These are phyloP conservation scores for Fusarium cyanostomum DNA, from an alignment of 2,329 filamentous ascomycete species.

Conservation along the genomic window DNA sequence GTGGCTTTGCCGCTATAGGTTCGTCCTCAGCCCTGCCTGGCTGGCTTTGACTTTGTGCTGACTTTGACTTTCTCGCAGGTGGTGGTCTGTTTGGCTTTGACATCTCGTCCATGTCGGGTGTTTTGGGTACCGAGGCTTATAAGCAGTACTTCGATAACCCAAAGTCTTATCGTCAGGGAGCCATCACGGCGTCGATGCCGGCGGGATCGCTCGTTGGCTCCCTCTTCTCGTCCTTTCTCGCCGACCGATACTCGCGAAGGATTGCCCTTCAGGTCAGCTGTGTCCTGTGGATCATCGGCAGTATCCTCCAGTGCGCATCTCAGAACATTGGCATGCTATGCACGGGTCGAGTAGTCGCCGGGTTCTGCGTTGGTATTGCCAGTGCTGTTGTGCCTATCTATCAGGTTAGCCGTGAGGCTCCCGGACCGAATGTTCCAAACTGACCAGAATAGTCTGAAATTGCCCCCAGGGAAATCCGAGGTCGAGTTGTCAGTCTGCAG, in stretches of 20 bases:
- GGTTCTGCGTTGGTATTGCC: slow-evolving; percentile 77
- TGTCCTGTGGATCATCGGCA: slow-evolving; percentile 61
- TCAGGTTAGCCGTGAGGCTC: slow-evolving; percentile 50
- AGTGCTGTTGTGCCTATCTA: slow-evolving; percentile 77
- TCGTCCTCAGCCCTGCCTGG: slow-evolving; percentile 30
- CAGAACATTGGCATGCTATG: slow-evolving; percentile 77
- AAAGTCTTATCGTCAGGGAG: slow-evolving; percentile 68
- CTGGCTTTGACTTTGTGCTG: not conserved
- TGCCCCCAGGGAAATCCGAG: slow-evolving; percentile 65
- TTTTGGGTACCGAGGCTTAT: slow-evolving; percentile 74
- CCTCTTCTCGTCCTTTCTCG: slow-evolving; percentile 59
- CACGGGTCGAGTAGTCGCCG: slow-evolving; percentile 75
- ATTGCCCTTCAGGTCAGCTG: slow-evolving; percentile 60
- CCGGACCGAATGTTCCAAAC: not conserved
- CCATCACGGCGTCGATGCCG: slow-evolving; percentile 78
- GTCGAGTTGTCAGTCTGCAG: slow-evolving; percentile 68
- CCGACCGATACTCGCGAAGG: slow-evolving; percentile 61
- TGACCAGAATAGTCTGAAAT: slow-evolving; percentile 61
- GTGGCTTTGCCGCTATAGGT: slow-evolving; percentile 70
- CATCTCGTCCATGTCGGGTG: slow-evolving; percentile 77
- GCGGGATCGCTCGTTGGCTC: slow-evolving; percentile 74
- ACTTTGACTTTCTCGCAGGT: slow-evolving; percentile 49
- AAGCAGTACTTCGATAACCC: slow-evolving; percentile 76
- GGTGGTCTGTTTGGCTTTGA: slow-evolving; percentile 82
- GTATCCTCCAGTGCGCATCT: slow-evolving; percentile 67